These are phyloP conservation scores for Globisporangium recalcitrans DNA, from an alignment of 352 stramenopile species.

Conservation along the genomic window DNA sequence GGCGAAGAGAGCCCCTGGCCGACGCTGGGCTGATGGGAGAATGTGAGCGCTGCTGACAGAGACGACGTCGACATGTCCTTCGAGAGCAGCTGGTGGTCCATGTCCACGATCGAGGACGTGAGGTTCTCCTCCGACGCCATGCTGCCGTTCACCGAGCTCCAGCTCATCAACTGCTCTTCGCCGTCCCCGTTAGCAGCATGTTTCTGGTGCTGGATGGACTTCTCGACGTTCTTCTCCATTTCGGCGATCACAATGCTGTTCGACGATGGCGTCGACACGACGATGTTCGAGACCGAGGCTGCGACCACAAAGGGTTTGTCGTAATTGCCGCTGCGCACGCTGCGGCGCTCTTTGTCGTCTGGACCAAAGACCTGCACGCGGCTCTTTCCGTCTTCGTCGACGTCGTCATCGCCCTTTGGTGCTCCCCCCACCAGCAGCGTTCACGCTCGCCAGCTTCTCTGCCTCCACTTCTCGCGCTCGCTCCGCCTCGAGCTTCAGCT, in stretches of 20 bases:
- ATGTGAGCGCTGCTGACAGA: slow-evolving; percentile 13
- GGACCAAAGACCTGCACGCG: slow-evolving; percentile 11
- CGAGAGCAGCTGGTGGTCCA: slow-evolving; percentile 15
- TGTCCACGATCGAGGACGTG: slow-evolving; percentile 11
- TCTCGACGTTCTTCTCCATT: not conserved
- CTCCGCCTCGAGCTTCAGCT: slow-evolving; percentile 15
- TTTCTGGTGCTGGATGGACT: not conserved
- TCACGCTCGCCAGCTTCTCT: not conserved
- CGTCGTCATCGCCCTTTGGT: not conserved
- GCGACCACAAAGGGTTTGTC: slow-evolving; percentile 14
- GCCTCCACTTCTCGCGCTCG: slow-evolving; percentile 15
- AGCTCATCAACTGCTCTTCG: slow-evolving; percentile 13
- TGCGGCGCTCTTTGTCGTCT: slow-evolving; percentile 9
- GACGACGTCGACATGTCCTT: slow-evolving; percentile 21
- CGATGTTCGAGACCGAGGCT: slow-evolving; percentile 20
- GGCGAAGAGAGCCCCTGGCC: slow-evolving; percentile 14
- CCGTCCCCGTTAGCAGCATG: not conserved
- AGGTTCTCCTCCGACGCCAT: slow-evolving; percentile 15
- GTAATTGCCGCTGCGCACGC: slow-evolving; percentile 13
- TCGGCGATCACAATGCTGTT: not conserved
- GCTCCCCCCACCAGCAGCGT: not conserved
- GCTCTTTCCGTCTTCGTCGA: slow-evolving; percentile 12
- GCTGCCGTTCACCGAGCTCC: slow-evolving; percentile 10
- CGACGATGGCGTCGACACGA: slow-evolving; percentile 15
- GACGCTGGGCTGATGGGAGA: slow-evolving; percentile 5